Conservation (phyloP, 2,329 filamentous ascomycete genomes). For the Penicillium sp. region DNA sequence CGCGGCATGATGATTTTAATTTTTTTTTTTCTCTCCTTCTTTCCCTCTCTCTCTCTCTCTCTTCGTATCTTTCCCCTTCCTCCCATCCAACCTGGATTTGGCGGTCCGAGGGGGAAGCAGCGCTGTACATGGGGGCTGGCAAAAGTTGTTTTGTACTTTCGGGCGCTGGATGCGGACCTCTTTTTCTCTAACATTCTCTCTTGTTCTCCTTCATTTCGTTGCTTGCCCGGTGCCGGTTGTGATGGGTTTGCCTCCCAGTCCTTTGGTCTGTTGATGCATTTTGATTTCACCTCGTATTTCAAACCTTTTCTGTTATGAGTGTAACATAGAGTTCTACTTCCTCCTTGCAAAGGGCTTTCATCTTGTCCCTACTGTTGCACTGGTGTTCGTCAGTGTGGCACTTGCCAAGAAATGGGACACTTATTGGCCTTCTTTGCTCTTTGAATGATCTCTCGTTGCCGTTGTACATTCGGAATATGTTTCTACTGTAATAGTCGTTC, state of each 20-base stretch:
- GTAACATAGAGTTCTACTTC: conserved; percentile 31
- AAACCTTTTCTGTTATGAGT: conserved; percentile 14
- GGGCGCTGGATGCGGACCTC: conserved; percentile 24
- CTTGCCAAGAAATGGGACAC: conserved; percentile 18
- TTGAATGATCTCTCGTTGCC: not conserved
- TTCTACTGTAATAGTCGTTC: not conserved
- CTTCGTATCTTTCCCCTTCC: conserved; percentile 18
- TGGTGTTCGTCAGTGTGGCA: conserved; percentile 12
- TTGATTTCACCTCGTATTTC: not conserved
- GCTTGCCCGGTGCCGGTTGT: conserved; percentile 23
- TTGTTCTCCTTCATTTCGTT: conserved; percentile 1
- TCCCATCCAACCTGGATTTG: not conserved
- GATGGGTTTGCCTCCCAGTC: conserved; percentile 21
- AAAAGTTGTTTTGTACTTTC: conserved; percentile 26
- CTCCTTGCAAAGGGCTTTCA: conserved; percentile 25
- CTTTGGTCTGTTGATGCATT: conserved; percentile 14
- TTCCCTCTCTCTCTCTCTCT: conserved; percentile 9
- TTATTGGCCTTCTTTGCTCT: conserved; percentile 10
- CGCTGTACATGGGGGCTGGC: conserved; percentile 23
- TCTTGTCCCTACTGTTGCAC: conserved; percentile 13
- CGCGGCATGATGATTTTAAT: conserved; percentile 35
- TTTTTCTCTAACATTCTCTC: conserved; percentile 19
- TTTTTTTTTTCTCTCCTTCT: conserved; percentile 20
- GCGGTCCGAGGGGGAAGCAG: not conserved
- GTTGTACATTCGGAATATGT: not conserved